Percentiles rank a stretch among this genome's conserved stretches.
Conservation (phyloP, 2,329 filamentous ascomycete genomes). For the Ceratocystis lukuohia region DNA sequence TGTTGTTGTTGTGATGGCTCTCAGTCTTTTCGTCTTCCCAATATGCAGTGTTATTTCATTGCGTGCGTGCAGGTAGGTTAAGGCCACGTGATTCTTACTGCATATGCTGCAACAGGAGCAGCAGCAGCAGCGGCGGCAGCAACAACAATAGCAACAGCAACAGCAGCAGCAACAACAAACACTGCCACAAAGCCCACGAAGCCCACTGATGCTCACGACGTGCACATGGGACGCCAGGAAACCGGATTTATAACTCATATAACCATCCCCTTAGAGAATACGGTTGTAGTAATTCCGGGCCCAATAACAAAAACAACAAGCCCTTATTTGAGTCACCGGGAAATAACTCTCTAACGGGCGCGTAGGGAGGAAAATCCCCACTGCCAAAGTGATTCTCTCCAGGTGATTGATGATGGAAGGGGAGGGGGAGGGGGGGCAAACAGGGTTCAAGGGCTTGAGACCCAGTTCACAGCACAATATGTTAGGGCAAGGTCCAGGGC, state of each 20-base stretch:
- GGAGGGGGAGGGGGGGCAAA: background rate
- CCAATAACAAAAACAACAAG: background rate
- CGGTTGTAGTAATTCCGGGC: no score
- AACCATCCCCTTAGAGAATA: no score
- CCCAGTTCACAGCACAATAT: no score
- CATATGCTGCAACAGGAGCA: background rate
- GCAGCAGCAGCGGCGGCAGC: background rate
- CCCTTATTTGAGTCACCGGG: background rate
- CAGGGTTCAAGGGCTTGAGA: background rate
- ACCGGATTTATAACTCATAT: no score
- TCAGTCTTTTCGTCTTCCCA: background rate
- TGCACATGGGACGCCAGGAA: no score
- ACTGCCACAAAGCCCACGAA: no score
- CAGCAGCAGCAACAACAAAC: no score
- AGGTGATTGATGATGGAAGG: background rate
- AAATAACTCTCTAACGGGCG: background rate
- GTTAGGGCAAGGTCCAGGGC: background rate
- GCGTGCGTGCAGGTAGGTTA: background rate
- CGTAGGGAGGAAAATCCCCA: background rate
- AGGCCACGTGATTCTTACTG: background rate
- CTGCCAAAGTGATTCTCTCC: background rate
- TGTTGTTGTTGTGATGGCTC: background rate
- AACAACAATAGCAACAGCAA: background rate
- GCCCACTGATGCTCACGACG: no score
- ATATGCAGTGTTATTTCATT: background rate